These are phyloP conservation scores for Linanthus parryae DNA, from an alignment of 148 eudicot species.

Conservation along the genomic window DNA sequence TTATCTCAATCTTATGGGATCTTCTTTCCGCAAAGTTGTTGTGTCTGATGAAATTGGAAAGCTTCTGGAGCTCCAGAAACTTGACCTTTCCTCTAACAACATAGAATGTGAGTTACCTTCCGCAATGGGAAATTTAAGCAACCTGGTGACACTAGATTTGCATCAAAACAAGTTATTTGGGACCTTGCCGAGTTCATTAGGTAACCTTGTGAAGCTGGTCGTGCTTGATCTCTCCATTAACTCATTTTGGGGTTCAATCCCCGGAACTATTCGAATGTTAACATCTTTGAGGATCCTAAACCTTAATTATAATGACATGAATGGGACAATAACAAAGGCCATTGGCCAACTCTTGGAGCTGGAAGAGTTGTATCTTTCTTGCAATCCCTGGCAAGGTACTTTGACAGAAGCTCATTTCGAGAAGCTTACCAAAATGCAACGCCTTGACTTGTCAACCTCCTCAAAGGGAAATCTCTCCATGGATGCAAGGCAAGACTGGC, in stretches of 20 bases:
- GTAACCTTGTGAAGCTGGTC: neutral
- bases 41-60: constrained; percentile 11
- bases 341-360: constrained; percentile 16
- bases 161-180: too few species aligned
- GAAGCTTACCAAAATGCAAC: too few species aligned
- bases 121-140: constrained; percentile 2
- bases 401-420: constrained; percentile 15
- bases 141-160: too few species aligned
- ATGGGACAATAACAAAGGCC: constrained; percentile 10
- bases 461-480: too few species aligned
- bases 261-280: constrained; percentile 5
- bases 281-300: neutral
- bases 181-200: too few species aligned
- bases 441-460: too few species aligned
- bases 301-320: constrained; percentile 9
- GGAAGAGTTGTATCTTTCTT: neutral
- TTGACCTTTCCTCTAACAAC: constrained; percentile 6
- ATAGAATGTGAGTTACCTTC: constrained; percentile 11
- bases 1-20: too few species aligned
- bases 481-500: too few species aligned
- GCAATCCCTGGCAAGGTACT: constrained; percentile 10
- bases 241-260: constrained; percentile 7
- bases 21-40: too few species aligned
- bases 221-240: rapidly evolving
- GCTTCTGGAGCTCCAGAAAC: constrained; percentile 7